These are phyloP conservation scores for Hemileccinum rubropunctum DNA, from an alignment of 768 basidiomycete genomes.

Conservation along the genomic window DNA sequence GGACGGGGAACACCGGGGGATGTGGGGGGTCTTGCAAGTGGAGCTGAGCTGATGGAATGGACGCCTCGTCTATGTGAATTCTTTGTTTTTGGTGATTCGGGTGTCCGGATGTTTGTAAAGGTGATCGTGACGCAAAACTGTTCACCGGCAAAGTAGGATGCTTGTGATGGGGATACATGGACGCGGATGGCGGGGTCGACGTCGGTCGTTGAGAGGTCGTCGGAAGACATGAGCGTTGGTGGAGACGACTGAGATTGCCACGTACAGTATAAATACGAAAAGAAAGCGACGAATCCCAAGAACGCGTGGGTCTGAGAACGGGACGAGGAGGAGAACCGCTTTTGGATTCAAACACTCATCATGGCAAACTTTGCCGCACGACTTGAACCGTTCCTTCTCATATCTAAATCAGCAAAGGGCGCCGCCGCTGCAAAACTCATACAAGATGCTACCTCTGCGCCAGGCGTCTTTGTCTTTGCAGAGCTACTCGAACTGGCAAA, in stretches of 20 bases:
- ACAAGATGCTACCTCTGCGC: conserved; percentile 81
- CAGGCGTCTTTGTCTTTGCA: conserved; percentile 89
- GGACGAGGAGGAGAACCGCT: neutral
- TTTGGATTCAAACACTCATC: conserved; percentile 18
- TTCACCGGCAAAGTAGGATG: conserved; percentile 93
- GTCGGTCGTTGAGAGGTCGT: conserved; percentile 13
- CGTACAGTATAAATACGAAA: conserved; percentile 4
- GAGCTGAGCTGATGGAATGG: conserved; percentile 82
- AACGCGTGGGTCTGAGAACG: conserved; percentile 13
- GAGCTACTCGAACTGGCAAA: conserved; percentile 82
- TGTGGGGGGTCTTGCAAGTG: conserved; percentile 77
- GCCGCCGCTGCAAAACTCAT: conserved; percentile 89
- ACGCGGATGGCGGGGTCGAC: conserved; percentile 59
- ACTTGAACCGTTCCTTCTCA: conserved; percentile 87
- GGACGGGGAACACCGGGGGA: conserved; percentile 64
- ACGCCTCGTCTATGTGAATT: conserved; percentile 63
- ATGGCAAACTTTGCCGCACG: conserved; percentile 58
- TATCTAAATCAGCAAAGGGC: conserved; percentile 90
- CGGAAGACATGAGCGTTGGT: conserved; percentile 15
- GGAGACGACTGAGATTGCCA: neutral
- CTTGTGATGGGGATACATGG: conserved; percentile 74
- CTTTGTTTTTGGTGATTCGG: conserved; percentile 36
- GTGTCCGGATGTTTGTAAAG: conserved; percentile 77
- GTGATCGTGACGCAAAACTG: conserved; percentile 80
- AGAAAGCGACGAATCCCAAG: conserved; percentile 2